phyloP scores from a whole-genome alignment of 116 monocot species.

The Zostera marina region DNA sequence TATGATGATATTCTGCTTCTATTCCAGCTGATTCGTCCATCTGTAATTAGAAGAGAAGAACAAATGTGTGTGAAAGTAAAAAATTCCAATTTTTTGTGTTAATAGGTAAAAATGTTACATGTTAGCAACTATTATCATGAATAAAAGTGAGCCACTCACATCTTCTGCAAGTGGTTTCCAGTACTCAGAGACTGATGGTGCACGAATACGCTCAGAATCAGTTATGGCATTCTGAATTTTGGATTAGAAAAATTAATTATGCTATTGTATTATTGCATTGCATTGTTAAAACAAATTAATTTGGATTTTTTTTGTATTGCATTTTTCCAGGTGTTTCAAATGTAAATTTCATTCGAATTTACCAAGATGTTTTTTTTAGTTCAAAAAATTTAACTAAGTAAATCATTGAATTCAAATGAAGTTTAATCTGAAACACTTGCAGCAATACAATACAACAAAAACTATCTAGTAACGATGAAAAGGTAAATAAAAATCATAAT shows the following conservation, averaged over 20 bases:
- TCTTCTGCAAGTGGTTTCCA: conserved; percentile 98
- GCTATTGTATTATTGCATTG: neutral
- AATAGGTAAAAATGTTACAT: neutral
- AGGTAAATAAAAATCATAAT: neutral
- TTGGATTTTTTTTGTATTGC: no score
- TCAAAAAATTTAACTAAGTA: no score
- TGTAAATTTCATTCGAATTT: no score
- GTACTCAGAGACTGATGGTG: conserved; percentile 68
- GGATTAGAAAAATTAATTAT: neutral
- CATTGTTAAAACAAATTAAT: neutral
- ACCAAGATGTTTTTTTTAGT: no score
- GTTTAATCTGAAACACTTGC: neutral
- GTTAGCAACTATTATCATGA: neutral
- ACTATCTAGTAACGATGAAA: neutral
- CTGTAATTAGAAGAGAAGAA: conserved; percentile 20
- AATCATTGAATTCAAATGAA: no score
- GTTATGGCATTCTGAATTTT: conserved; percentile 67
- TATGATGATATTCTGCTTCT: conserved; percentile 92
- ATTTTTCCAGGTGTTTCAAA: no score
- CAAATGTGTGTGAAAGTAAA: neutral
- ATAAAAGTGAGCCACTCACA: conserved; percentile 27
- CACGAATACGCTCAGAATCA: conserved; percentile 56
- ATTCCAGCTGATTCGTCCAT: conserved; percentile 92
- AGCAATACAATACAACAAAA: neutral
- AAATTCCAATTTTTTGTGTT: neutral